Conservation (phyloP, 2,329 filamentous ascomycete genomes). For the Colletotrichum godetiae region DNA sequence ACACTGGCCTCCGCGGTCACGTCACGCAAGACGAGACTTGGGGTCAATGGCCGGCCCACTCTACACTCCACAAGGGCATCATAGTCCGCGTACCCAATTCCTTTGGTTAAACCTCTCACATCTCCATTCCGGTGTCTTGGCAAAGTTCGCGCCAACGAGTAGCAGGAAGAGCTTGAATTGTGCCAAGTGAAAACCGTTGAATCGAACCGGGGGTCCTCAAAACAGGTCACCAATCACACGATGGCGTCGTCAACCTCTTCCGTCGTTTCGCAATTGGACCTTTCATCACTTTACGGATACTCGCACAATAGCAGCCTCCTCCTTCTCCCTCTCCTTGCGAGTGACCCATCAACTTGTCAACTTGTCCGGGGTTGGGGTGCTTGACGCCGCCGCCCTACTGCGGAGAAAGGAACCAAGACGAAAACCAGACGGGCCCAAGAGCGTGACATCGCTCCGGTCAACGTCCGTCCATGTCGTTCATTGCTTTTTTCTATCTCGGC, state of each 20-base stretch:
- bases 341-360: not conserved
- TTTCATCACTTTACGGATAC: not conserved
- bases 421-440: not conserved
- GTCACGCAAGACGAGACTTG: conserved; percentile 9
- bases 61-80: not conserved
- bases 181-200: conserved; percentile 22
- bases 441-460: conserved; percentile 27
- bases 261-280: not conserved
- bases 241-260: not conserved
- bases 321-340: no score
- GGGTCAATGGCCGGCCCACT: not conserved
- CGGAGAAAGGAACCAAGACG: conserved; percentile 4
- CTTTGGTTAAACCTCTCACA: not conserved
- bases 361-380: not conserved
- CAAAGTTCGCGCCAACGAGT: conserved; percentile 13
- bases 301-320: not conserved
- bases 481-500: not conserved
- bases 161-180: conserved; percentile 22
- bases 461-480: conserved; percentile 2
- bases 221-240: conserved; percentile 12
- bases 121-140: conserved; percentile 11
- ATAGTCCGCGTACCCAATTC: conserved; percentile 4
- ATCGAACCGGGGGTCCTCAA: not conserved
- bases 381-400: conserved; percentile 10
- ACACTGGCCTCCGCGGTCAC: not conserved